phyloP scores from a whole-genome alignment of 139 green algal genomes.

The Asterochloris sp. region DNA sequence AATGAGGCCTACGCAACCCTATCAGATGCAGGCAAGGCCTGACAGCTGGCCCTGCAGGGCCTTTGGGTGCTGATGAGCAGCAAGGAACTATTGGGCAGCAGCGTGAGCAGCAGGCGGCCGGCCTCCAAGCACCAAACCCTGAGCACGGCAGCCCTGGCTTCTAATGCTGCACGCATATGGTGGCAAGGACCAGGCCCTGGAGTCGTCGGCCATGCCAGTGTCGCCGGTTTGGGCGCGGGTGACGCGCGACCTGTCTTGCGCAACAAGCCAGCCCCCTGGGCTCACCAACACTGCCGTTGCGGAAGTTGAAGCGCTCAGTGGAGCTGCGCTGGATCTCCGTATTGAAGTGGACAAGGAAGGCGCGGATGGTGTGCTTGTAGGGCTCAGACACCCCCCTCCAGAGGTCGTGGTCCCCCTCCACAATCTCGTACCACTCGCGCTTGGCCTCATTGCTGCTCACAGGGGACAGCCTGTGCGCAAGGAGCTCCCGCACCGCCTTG shows the following conservation, averaged over 20 bases:
- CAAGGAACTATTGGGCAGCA: too few species aligned
- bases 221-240: too few species aligned
- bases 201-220: too few species aligned
- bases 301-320: slow-evolving; percentile 85
- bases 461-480: slow-evolving; percentile 83
- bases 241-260: not conserved
- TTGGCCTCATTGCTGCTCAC: slow-evolving; percentile 51
- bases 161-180: too few species aligned
- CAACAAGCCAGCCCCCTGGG: not conserved
- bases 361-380: slow-evolving; percentile 98
- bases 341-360: slow-evolving; percentile 98
- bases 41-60: too few species aligned
- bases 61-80: too few species aligned
- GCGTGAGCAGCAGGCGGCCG: too few species aligned
- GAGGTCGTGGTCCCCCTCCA: slow-evolving; percentile 89
- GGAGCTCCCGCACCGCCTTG: slow-evolving; percentile 63
- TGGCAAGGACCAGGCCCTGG: too few species aligned
- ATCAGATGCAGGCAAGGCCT: too few species aligned
- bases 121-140: too few species aligned
- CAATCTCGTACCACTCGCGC: slow-evolving; percentile 82
- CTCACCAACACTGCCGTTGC: slow-evolving; percentile 83
- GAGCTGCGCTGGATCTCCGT: slow-evolving; percentile 77
- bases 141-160: too few species aligned
- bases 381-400: slow-evolving; percentile 90
- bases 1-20: too few species aligned